phyloP scores from a whole-genome alignment of 352 stramenopile species.

The Aphanomyces stellatus region DNA sequence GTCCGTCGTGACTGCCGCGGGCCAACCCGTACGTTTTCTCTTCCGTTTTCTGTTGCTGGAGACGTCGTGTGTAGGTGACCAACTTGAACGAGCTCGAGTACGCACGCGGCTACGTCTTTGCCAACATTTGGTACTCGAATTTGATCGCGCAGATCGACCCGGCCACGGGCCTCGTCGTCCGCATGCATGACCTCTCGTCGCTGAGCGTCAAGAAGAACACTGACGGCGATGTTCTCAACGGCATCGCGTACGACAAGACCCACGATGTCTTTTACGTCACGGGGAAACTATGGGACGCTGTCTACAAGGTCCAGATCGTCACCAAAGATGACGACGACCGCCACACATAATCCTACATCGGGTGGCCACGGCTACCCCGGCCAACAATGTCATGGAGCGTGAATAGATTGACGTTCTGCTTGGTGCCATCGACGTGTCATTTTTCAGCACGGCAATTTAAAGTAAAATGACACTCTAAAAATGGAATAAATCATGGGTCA shows the following conservation, averaged over 20 bases:
- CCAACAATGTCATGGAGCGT: too few species aligned
- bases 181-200: conserved; percentile 79
- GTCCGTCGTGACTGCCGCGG: conserved; percentile 37
- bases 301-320: conserved; percentile 81
- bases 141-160: conserved; percentile 91
- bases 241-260: conserved; percentile 87
- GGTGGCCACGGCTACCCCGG: too few species aligned
- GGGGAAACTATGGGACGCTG: conserved; percentile 87
- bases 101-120: conserved; percentile 87
- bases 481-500: too few species aligned
- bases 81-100: conserved; percentile 92
- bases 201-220: conserved; percentile 28
- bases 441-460: too few species aligned
- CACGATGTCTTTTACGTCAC: conserved; percentile 90
- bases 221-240: conserved; percentile 86
- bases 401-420: too few species aligned
- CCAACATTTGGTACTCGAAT: conserved; percentile 93
- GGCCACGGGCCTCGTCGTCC: conserved; percentile 63
- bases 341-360: too few species aligned
- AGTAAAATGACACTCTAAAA: too few species aligned
- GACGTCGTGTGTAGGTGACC: conserved; percentile 25
- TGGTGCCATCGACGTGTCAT: too few species aligned
- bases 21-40: conserved; percentile 22
- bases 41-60: neutral
- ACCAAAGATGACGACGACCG: too few species aligned